Conservation (phyloP, 2,329 filamentous ascomycete genomes). For the Arthroderma uncinatum region DNA sequence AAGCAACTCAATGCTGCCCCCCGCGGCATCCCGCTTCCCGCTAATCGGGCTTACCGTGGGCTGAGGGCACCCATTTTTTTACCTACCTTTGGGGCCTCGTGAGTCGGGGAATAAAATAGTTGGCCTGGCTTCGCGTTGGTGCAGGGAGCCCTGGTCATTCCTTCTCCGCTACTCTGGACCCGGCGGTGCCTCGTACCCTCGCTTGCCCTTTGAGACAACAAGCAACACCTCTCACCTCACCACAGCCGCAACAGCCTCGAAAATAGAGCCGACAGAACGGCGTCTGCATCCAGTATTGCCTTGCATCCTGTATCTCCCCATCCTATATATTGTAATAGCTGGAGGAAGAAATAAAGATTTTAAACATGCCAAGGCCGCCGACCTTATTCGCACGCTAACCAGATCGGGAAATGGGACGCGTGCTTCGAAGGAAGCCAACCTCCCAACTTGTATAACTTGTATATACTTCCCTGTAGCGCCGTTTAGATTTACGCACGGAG, state of each 20-base stretch:
- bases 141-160: neutral
- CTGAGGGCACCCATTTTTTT: neutral
- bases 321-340: too few species aligned
- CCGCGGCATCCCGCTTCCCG: neutral
- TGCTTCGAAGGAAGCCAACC: neutral
- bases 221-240: neutral
- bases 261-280: too few species aligned
- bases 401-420: neutral
- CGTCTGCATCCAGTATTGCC: too few species aligned
- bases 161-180: neutral
- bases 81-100: neutral
- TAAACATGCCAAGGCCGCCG: constrained; percentile 4
- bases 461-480: too few species aligned
- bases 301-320: too few species aligned
- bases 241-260: too few species aligned
- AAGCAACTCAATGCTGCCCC: neutral
- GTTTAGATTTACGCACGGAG: too few species aligned
- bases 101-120: neutral
- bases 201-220: neutral
- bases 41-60: neutral
- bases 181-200: neutral
- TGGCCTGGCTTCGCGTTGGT: neutral
- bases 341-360: neutral
- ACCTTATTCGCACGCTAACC: neutral
- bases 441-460: neutral